phyloP scores from a whole-genome alignment of 2,329 filamentous ascomycete species.

The Aspergillus sojae region DNA sequence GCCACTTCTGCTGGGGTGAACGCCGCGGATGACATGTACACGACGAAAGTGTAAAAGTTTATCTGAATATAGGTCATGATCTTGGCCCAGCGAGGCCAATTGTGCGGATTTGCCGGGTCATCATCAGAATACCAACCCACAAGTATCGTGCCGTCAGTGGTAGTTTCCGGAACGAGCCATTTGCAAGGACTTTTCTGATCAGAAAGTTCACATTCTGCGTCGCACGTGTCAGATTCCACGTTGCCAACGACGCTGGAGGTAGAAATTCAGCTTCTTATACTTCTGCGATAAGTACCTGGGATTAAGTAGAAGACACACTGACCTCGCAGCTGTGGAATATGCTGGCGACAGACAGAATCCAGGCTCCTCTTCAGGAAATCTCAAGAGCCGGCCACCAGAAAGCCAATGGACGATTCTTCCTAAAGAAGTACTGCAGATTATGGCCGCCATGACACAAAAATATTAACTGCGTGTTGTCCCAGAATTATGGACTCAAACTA shows the following conservation, averaged over 20 bases:
- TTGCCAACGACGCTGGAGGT: not conserved
- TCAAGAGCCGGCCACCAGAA: not conserved
- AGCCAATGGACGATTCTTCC: not conserved
- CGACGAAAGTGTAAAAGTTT: constrained; percentile 9
- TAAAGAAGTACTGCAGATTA: not conserved
- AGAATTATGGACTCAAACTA: not conserved
- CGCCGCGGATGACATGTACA: constrained; percentile 13
- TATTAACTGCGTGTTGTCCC: not conserved
- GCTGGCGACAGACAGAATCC: not conserved
- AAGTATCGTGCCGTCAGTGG: not conserved
- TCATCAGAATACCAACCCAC: not conserved
- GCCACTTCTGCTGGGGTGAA: constrained; percentile 2
- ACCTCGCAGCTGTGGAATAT: not conserved
- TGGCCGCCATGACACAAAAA: not conserved
- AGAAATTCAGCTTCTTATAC: not conserved
- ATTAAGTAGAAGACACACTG: not conserved
- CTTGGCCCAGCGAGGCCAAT: not conserved
- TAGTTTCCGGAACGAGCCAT: not conserved
- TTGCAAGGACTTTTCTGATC: not conserved
- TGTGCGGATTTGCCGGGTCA: not conserved
- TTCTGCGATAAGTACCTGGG: not conserved
- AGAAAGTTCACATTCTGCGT: not conserved
- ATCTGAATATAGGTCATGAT: not conserved
- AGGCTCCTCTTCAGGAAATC: not conserved
- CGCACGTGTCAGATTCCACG: not conserved